Evolutionary conservation across 1,284 basidiomycete genomes (phyloP).

Genomic region (Laetiporus sulphureus): DNA sequence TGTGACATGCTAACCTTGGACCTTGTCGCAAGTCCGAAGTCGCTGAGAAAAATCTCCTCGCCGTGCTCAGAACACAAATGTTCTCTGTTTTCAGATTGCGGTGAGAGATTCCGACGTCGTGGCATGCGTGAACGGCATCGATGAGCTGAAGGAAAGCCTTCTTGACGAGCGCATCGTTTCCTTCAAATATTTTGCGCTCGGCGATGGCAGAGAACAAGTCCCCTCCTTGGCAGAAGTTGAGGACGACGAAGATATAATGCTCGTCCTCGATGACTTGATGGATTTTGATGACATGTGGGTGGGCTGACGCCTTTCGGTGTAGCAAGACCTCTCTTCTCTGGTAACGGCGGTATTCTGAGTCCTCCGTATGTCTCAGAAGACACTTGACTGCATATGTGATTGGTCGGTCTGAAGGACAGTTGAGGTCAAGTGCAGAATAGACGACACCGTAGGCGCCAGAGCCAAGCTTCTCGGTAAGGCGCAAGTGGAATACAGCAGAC

Average conservation of each 20-base stretch:
- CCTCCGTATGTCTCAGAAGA: conserved; percentile 51
- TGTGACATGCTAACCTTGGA: conserved; percentile 42
- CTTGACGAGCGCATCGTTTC: conserved; percentile 40
- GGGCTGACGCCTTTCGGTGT: conserved; percentile 51
- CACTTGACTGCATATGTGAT: conserved; percentile 55
- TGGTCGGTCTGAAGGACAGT: conserved; percentile 15
- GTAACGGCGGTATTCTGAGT: conserved; percentile 41
- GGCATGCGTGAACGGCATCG: conserved; percentile 56
- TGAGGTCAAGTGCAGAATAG: conserved; percentile 46
- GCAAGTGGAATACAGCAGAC: conserved; percentile 13
- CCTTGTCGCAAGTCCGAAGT: conserved; percentile 65
- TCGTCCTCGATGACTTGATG: conserved; percentile 53
- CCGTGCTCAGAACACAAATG: conserved; percentile 45
- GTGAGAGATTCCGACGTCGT: conserved; percentile 54
- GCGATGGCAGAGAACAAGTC: conserved; percentile 65
- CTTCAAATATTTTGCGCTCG: conserved; percentile 38
- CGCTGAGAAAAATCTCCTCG: conserved; percentile 44
- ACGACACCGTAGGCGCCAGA: conserved; percentile 64
- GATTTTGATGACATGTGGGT: conserved; percentile 52
- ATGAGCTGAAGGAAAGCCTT: conserved; percentile 51
- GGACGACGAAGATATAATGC: conserved; percentile 50
- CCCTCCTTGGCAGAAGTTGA: conserved; percentile 56
- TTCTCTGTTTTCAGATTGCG: conserved; percentile 74
- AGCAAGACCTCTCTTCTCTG: conserved; percentile 24
- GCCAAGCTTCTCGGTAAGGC: conserved; percentile 48